phyloP scores from a whole-genome alignment of 1,284 basidiomycete genomes.

The Tylopilus sp. region DNA sequence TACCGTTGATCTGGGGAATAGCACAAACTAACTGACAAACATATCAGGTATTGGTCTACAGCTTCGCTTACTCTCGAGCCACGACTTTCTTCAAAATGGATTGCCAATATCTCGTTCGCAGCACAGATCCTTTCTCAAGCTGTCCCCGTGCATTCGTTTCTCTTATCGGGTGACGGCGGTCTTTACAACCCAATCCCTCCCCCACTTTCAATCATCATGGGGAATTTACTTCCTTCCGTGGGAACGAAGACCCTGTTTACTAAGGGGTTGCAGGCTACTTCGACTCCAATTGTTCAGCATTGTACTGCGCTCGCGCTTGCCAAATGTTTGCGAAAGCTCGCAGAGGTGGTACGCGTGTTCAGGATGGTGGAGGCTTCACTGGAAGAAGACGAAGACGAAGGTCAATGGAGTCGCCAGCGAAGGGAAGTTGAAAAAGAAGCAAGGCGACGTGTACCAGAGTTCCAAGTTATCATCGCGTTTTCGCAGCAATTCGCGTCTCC shows the following conservation, averaged over 20 bases:
- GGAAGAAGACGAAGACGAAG: slow-evolving; percentile 60
- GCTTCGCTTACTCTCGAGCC: slow-evolving; percentile 80
- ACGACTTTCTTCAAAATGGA: slow-evolving; percentile 82
- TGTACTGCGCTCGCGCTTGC: slow-evolving; percentile 71
- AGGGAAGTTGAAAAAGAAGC: slow-evolving; percentile 70
- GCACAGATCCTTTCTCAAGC: slow-evolving; percentile 73
- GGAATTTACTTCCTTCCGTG: slow-evolving; percentile 73
- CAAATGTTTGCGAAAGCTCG: slow-evolving; percentile 69
- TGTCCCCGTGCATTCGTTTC: slow-evolving; percentile 62
- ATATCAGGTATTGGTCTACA: slow-evolving; percentile 67
- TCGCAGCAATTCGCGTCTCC: slow-evolving; percentile 45
- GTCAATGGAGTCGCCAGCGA: slow-evolving; percentile 62
- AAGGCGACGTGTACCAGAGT: slow-evolving; percentile 75
- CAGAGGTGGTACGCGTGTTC: slow-evolving; percentile 51
- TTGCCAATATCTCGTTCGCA: slow-evolving; percentile 80
- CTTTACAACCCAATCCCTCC: slow-evolving; percentile 68
- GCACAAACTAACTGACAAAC: background rate
- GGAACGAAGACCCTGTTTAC: slow-evolving; percentile 65
- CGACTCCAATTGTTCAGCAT: slow-evolving; percentile 70
- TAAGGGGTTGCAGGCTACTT: slow-evolving; percentile 70
- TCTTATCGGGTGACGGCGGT: slow-evolving; percentile 36
- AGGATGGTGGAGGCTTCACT: slow-evolving; percentile 47
- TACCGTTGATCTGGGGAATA: background rate
- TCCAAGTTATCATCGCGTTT: slow-evolving; percentile 77
- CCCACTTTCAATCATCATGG: slow-evolving; percentile 61